phyloP scores from a whole-genome alignment of 345 rosid genomes.

The Salix viminalis region DNA sequence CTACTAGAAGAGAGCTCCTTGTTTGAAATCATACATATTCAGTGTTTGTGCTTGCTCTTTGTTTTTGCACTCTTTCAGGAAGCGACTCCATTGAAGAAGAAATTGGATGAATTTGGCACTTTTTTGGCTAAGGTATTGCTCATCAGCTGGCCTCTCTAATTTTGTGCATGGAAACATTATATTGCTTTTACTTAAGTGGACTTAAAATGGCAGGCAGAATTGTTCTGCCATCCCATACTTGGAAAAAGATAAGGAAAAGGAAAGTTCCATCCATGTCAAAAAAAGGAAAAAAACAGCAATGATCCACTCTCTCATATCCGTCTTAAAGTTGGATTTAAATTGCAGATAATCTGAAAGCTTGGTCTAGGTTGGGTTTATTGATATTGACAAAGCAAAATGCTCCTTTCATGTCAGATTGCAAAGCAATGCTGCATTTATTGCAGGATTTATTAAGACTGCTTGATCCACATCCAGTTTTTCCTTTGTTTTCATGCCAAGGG shows the following conservation, averaged over 20 bases:
- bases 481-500: conserved; percentile 6
- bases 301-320: background rate
- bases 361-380: background rate
- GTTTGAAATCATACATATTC: background rate
- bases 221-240: background rate
- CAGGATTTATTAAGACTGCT: background rate
- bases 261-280: background rate
- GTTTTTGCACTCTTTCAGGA: conserved; percentile 51
- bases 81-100: conserved; percentile 90
- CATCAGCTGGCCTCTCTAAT: background rate
- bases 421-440: background rate
- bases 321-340: background rate
- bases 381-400: background rate
- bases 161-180: background rate
- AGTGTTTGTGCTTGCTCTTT: background rate
- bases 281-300: background rate
- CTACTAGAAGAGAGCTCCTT: background rate
- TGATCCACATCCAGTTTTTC: background rate
- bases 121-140: conserved; percentile 83
- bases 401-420: background rate
- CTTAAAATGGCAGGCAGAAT: background rate
- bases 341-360: background rate
- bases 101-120: conserved; percentile 96
- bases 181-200: background rate
- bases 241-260: too few relatives aligned